Evolutionary conservation across 202 grass and related monocot genomes (phyloP).

Genomic region (Carex arenaria): DNA sequence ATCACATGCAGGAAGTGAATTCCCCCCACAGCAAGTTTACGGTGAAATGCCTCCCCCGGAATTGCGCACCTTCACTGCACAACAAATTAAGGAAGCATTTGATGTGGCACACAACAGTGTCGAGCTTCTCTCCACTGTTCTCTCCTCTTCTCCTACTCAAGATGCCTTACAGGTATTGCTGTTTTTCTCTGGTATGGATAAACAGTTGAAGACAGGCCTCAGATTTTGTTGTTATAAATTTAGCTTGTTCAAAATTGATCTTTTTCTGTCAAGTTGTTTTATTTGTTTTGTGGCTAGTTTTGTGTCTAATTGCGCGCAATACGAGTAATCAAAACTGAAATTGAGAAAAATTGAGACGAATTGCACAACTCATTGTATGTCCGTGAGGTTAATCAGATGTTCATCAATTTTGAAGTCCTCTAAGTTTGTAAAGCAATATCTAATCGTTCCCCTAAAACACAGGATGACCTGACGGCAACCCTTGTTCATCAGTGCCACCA

Average conservation of each 20-base stretch:
- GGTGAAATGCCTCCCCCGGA: constrained; percentile 40
- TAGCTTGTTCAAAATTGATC: neutral
- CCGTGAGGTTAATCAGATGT: neutral
- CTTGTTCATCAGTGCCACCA: constrained; percentile 84
- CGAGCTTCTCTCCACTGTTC: constrained; percentile 91
- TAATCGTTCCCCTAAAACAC: constrained; percentile 25
- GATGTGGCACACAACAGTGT: constrained; percentile 93
- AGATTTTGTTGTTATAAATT: neutral
- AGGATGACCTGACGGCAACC: constrained; percentile 89
- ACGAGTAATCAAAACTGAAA: neutral
- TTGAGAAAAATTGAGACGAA: neutral
- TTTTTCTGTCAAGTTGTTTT: neutral
- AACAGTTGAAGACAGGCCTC: neutral
- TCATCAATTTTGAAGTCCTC: neutral
- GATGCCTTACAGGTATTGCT: constrained; percentile 81
- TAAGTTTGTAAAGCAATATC: neutral
- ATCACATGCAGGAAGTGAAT: constrained; percentile 18
- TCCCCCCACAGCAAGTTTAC: constrained; percentile 39
- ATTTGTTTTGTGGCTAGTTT: neutral
- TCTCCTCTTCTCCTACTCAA: constrained; percentile 87
- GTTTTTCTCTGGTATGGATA: constrained; percentile 17
- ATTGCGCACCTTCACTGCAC: constrained; percentile 53
- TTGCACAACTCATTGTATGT: neutral
- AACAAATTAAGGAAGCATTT: constrained; percentile 86
- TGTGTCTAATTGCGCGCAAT: neutral